A percentile compares a stretch with the other conserved stretches of the same genome.
phyloP scores from a whole-genome alignment of 306 rosid genomes.

The Pachyrhizus erosus region DNA sequence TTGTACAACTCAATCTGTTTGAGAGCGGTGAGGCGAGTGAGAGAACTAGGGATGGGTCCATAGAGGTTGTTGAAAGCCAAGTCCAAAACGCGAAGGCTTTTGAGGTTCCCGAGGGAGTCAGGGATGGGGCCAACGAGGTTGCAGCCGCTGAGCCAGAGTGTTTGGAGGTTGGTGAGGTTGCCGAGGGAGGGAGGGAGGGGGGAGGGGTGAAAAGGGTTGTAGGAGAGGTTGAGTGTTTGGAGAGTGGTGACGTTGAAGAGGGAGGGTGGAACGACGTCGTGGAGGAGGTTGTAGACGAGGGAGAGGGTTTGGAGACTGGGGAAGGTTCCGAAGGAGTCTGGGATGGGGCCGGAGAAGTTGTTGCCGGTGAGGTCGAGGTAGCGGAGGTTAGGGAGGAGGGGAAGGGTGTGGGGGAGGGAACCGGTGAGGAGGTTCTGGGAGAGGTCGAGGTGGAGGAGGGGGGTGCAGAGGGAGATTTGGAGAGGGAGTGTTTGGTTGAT shows the following conservation, averaged over 20 bases:
- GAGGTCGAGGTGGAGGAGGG: conserved; percentile 71
- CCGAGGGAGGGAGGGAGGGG: conserved; percentile 73
- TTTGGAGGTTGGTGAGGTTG: conserved; percentile 65
- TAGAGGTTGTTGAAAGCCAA: conserved; percentile 61
- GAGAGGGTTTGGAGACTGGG: conserved; percentile 72
- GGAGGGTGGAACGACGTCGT: conserved; percentile 59
- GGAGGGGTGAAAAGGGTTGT: conserved; percentile 71
- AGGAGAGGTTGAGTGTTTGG: conserved; percentile 78
- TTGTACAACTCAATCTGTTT: conserved; percentile 83
- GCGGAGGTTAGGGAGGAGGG: conserved; percentile 59
- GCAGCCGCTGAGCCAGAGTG: conserved; percentile 74
- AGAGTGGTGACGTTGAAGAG: conserved; percentile 68
- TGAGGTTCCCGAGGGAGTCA: conserved; percentile 62
- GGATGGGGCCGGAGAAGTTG: conserved; percentile 82
- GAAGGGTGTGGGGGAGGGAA: conserved; percentile 57
- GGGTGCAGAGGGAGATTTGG: conserved; percentile 54
- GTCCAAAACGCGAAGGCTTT: conserved; percentile 47
- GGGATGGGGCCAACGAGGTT: conserved; percentile 78
- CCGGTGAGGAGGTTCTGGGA: conserved; percentile 88
- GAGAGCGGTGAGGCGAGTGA: conserved; percentile 53
- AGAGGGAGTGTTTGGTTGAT: conserved; percentile 66
- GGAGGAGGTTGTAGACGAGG: conserved; percentile 67
- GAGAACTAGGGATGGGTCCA: conserved; percentile 67
- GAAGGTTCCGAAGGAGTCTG: conserved; percentile 59
- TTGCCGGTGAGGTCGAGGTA: conserved; percentile 79